A percentile compares a stretch with the other conserved stretches of the same genome.
These are phyloP conservation scores for Kregervanrija delftensis DNA, from an alignment of 805 yeast species.

Conservation along the genomic window DNA sequence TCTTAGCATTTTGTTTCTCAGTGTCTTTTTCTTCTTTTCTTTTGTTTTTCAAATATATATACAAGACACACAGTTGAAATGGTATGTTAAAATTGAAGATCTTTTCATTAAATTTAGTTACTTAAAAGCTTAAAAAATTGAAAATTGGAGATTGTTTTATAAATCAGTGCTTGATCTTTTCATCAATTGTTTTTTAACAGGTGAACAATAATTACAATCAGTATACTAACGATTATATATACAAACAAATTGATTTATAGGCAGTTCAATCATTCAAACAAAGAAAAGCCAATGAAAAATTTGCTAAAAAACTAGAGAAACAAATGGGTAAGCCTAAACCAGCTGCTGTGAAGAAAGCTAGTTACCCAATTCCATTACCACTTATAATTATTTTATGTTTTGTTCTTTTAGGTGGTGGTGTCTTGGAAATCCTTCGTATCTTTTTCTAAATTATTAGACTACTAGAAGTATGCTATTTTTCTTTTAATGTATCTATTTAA, in stretches of 20 bases:
- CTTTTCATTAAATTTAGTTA: not conserved
- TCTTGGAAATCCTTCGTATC: slow-evolving; percentile 57
- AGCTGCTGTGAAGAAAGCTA: slow-evolving; percentile 28
- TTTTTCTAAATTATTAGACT: slow-evolving; percentile 33
- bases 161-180: not conserved
- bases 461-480: no score
- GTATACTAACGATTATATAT: no score
- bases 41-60: not conserved
- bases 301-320: slow-evolving; percentile 63
- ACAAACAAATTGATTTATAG: slow-evolving; percentile 21
- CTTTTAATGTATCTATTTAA: no score
- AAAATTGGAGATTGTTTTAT: not conserved
- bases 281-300: slow-evolving; percentile 80
- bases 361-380: slow-evolving; percentile 62
- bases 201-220: not conserved
- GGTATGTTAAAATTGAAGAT: not conserved
- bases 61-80: not conserved
- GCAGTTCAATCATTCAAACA: slow-evolving; percentile 82
- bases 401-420: slow-evolving; percentile 75
- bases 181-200: not conserved
- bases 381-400: slow-evolving; percentile 43
- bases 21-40: not conserved
- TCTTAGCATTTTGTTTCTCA: not conserved
- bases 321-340: slow-evolving; percentile 69
- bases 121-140: not conserved